phyloP scores from a whole-genome alignment of 2,329 filamentous ascomycete genomes.

The Hysterium pulicare region DNA sequence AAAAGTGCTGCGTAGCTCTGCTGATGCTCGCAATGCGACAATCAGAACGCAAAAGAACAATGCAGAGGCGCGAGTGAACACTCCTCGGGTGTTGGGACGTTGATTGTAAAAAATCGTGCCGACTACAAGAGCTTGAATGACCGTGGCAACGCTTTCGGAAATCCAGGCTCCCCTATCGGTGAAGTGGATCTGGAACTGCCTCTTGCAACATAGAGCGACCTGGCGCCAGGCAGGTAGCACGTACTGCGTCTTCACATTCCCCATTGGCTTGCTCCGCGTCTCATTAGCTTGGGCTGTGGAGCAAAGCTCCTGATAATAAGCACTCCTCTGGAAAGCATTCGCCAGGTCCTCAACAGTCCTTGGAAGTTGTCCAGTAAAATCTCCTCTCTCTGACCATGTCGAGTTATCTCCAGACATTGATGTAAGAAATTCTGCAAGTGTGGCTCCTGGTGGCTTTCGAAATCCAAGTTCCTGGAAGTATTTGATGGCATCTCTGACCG shows the following conservation, averaged over 20 bases:
- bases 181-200: background rate
- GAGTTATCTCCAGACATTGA: conserved; percentile 54
- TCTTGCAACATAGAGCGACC: background rate
- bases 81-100: conserved; percentile 50
- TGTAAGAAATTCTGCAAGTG: conserved; percentile 68
- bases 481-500: conserved; percentile 51
- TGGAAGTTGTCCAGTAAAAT: no score
- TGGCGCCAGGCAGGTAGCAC: background rate
- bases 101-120: conserved; percentile 52
- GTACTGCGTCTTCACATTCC: no score
- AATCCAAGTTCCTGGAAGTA: conserved; percentile 66
- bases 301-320: no score
- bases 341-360: no score
- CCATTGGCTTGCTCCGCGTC: no score
- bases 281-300: no score
- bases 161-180: background rate
- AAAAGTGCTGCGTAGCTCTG: conserved; percentile 61
- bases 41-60: conserved; percentile 63
- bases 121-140: conserved; percentile 39
- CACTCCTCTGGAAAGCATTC: no score
- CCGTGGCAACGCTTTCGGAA: conserved; percentile 11
- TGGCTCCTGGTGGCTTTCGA: conserved; percentile 27
- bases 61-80: conserved; percentile 59
- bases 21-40: conserved; percentile 59
- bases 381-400: no score